Base-by-base conservation (phyloP, 1,139 yeast genomes). In the Debaryomyces sp. region DNA sequence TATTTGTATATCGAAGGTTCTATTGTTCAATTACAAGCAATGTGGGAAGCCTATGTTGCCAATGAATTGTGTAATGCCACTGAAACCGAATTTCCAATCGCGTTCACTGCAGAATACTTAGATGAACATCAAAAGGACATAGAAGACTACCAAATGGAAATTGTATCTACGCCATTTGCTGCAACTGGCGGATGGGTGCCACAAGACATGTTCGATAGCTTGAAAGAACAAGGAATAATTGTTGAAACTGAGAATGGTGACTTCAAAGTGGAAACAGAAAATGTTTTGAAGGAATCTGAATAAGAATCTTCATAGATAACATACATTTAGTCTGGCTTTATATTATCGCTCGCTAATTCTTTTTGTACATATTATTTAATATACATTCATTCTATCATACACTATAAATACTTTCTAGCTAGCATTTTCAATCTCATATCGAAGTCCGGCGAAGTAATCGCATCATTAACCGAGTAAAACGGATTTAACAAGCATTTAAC, bases 151-250 rank as follows among this genome's bases (percentile, higher is more conserved):
- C 94, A 89, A 65, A 71, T 80, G 55, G 84, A 81, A 55, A 70
- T 88, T 44, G 78, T 86, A 34, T 75, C 84, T 6, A 80, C 84
- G 48, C 97, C 97, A 42, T 91, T 91, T 67, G 85, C 89, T 33
- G 95, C 95, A 44, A 89, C 97, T 34, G 88, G 89, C 50, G 97
- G 97, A 5, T 92, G 97, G 97, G 80, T 94, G 50, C 97, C 98
- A 23, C 96, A 89, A 64, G 96, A 90, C 62, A 82, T 90, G 87
- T 91, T 92, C 63, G 86, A 82, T 40, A 80, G 81, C 49, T 76
- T 90, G 56, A 68, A 81, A 41, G 82, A 81, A 18, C 85, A 84
- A 54, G 95, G 94, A 1, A 74, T 87, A 50, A 72, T 92, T 46
- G 73, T 67, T 29, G 66, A 64, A 44, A 67, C 62, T 30, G 65